Percentiles rank a stretch among this genome's conserved stretches.
These are phyloP conservation scores for Taphrina pruni DNA, from an alignment of 1,139 yeast genomes.

Conservation along the genomic window DNA sequence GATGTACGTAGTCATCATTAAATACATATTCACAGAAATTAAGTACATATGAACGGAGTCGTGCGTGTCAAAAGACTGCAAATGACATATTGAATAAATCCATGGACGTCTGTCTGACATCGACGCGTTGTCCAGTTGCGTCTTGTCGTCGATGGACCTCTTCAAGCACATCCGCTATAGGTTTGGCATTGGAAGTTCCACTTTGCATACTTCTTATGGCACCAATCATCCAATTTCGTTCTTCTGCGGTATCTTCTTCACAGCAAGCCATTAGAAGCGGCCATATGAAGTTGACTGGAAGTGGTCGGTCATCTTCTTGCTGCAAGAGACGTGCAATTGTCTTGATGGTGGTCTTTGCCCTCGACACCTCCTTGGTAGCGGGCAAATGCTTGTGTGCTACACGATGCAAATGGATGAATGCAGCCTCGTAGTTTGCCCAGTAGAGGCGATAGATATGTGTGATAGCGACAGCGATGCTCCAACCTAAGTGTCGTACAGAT, in stretches of 20 bases:
- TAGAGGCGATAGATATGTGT: conserved; percentile 13
- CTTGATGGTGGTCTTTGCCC: conserved; percentile 1
- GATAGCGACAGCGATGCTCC: conserved; percentile 1
- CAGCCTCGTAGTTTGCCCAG: conserved; percentile 15
- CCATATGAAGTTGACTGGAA: conserved; percentile 12
- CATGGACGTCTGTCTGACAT: conserved; percentile 14
- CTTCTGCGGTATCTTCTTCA: neutral
- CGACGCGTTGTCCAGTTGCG: neutral
- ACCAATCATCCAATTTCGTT: neutral
- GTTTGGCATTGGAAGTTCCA: neutral
- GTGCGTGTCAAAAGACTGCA: neutral
- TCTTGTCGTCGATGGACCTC: conserved; percentile 10
- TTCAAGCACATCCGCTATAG: conserved; percentile 3
- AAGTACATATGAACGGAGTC: too few relatives aligned
- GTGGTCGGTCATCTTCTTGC: conserved; percentile 4
- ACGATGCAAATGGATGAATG: conserved; percentile 12
- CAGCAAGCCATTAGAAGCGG: conserved; percentile 5
- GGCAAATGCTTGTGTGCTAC: conserved; percentile 19
- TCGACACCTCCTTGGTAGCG: neutral
- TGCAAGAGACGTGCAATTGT: conserved; percentile 1
- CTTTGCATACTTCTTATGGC: conserved; percentile 10
- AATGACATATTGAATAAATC: conserved; percentile 4
- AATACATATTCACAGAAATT: too few relatives aligned
- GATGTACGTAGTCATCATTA: too few relatives aligned
- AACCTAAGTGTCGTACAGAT: neutral